Evolutionary conservation across 2,329 filamentous ascomycete species (phyloP), one percentile per base, ranked within the genome.

Genomic region (Verticillium dahliae): DNA sequence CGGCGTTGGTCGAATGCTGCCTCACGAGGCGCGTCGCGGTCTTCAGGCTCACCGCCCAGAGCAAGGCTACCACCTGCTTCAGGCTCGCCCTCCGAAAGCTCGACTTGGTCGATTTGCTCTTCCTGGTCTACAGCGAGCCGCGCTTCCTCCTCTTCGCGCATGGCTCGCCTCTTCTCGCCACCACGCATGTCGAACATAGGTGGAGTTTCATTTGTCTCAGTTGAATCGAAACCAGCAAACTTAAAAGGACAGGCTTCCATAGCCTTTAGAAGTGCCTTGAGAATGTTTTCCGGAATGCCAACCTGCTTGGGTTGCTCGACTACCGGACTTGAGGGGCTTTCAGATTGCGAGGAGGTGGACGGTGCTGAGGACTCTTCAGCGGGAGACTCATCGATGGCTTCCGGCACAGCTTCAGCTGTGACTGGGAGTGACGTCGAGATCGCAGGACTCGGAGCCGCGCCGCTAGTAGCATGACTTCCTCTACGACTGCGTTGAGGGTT

Each of bases 21-120:
- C 58, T 85, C 83, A 18, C 80, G 78, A 18, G 74, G 70, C 55
- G 76, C 75, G 27, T 91, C 88, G 64, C 85, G 82, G 67, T 96
- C 92, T 72, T 98, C 94, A 0, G 94, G 94, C 72, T 98, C 94
- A 54, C 94, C 94, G 62, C 94, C 94, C 18, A 98, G 82, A 62
- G 96, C 93, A 62, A 95, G 81, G 72, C 94, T 98, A 14, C 86
- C 86, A 56, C 90, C 91, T 67, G 90, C 90, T 74, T 95, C 92
- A 1, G 87, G 86, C 61, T 90, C 89, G 62, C 91, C 91, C 65
- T 97, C 92, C 0, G 81, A 81, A 4, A 76, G 72, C 56, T 81
- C 81, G 5, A 72, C 71, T 2, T 71, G 71, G 31, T 83, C 81
- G 1, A 72, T 67, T 31, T 75, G 75, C 35, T 83, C 80, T 62